Base-by-base conservation (phyloP, 1,139 yeast species). In the Sugiyamaella castrensis region DNA sequence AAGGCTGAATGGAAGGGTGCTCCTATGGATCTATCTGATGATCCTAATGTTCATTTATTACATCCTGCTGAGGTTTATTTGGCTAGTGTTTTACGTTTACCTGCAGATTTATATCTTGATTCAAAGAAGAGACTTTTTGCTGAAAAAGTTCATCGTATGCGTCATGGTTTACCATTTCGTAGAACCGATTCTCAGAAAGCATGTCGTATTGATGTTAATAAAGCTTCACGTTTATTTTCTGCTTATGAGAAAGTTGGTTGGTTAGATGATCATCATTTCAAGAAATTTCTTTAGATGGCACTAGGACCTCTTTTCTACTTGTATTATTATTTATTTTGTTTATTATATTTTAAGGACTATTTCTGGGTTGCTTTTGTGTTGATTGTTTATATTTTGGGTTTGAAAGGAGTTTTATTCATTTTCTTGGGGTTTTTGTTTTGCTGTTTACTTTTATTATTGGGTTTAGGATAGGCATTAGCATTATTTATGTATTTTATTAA, bases 101-200 rank as follows among this genome's bases (percentile, higher is more conserved):
- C 97, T 6, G 85, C 91, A 51, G 86, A 84, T 55, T 81, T 91
- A 33, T 92, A 89, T 65, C 73, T 91, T 65, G 98, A 92, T 68
- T 87, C 96, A 7, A 92, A 92, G 74, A 80, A 94, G 68, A 78
- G 98, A 59, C 73, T 92, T 34, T 92, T 92, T 68, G 79, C 80
- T 54, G 98, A 92, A 66, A 91, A 91, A 71, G 95, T 89, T 36
- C 79, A 80, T 53, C 78, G 97, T 53, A 70, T 85, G 63, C 81
- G 80, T 63, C 75, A 75, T 50, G 87, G 87, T 30, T 76, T 85
- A 67, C 95, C 92, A 40, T 92, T 92, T 71, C 83, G 98, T 72
- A 82, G 97, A 71, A 92, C 98, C 0, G 98, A 92, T 68, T 95
- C 97, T 11, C 98, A 92, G 70, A 91, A 92, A 74, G 96, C 97